Evolutionary conservation across 73 alveolate genomes (phyloP).

Genomic region (Symbiodinium pilosum): DNA sequence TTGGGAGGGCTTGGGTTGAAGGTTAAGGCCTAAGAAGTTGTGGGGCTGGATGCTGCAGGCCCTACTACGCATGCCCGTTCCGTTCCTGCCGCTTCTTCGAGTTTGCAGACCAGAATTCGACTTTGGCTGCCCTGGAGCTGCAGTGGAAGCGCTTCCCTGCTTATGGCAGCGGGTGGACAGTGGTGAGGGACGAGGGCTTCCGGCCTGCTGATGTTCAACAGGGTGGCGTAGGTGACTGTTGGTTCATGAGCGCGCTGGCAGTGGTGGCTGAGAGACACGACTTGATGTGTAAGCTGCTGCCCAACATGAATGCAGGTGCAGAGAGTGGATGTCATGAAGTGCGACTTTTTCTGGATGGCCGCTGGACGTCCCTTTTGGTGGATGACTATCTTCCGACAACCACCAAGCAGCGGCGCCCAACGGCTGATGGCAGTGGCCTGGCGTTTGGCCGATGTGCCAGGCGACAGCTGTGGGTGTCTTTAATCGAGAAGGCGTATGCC

Average conservation of each 20-base stretch:
- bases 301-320: slow-evolving; percentile 68
- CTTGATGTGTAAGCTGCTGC: slow-evolving; percentile 87
- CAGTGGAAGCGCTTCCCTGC: slow-evolving; percentile 88
- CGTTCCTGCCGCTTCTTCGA: slow-evolving; percentile 80
- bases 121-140: slow-evolving; percentile 64
- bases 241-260: slow-evolving; percentile 14
- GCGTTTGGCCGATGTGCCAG: slow-evolving; percentile 64
- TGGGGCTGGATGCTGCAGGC: no score
- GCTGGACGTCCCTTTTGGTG: slow-evolving; percentile 45
- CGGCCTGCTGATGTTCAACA: slow-evolving; percentile 83
- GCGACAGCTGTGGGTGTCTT: slow-evolving; percentile 89
- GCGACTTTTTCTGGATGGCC: slow-evolving; percentile 76
- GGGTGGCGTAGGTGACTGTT: slow-evolving; percentile 73
- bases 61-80: slow-evolving; percentile 29
- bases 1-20: no score
- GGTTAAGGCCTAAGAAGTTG: no score
- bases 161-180: neutral
- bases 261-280: slow-evolving; percentile 12
- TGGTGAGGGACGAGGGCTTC: slow-evolving; percentile 66
- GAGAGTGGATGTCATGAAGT: slow-evolving; percentile 90
- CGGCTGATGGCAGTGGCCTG: slow-evolving; percentile 62
- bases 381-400: slow-evolving; percentile 88
- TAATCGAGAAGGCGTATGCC: slow-evolving; percentile 92
- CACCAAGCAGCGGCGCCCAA: slow-evolving; percentile 79
- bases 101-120: slow-evolving; percentile 59